phyloP scores from a whole-genome alignment of 345 rosid species.

The Orychophragmus violaceus region DNA sequence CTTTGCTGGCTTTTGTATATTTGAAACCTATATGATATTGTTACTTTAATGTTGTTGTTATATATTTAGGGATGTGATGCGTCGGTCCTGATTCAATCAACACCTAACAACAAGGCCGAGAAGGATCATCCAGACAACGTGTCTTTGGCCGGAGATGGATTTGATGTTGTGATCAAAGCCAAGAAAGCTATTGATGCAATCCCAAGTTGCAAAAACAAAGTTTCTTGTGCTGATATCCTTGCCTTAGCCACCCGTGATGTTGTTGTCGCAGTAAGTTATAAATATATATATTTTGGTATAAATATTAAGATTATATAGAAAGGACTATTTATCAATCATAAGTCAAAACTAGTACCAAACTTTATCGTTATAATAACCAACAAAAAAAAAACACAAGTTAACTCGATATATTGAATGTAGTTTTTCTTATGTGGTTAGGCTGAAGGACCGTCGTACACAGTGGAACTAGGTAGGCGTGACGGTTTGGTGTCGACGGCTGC shows the following conservation, averaged over 20 bases:
- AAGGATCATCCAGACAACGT: constrained; percentile 76
- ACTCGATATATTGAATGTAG: background rate
- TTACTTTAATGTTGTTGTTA: background rate
- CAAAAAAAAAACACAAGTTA: background rate
- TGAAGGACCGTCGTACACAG: constrained; percentile 55
- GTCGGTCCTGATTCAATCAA: constrained; percentile 54
- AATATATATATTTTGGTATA: too few relatives aligned
- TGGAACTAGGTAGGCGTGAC: constrained; percentile 76
- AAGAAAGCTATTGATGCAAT: constrained; percentile 54
- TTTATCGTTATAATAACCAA: too few relatives aligned
- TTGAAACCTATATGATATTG: background rate
- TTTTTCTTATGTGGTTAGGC: constrained; percentile 32
- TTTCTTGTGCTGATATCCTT: constrained; percentile 86
- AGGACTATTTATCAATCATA: background rate
- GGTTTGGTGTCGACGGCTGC: constrained; percentile 57
- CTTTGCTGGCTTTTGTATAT: background rate
- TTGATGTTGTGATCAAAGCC: constrained; percentile 78
- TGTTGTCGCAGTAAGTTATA: constrained; percentile 41
- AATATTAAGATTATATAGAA: background rate
- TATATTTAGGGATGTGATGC: constrained; percentile 68
- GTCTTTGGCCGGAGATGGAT: constrained; percentile 86
- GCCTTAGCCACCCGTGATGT: constrained; percentile 79
- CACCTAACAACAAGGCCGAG: constrained; percentile 56
- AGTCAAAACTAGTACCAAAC: background rate
- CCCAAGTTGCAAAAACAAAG: constrained; percentile 52